Conservation (phyloP, 306 rosid species). For the Sphenostylis stenocarpa region DNA sequence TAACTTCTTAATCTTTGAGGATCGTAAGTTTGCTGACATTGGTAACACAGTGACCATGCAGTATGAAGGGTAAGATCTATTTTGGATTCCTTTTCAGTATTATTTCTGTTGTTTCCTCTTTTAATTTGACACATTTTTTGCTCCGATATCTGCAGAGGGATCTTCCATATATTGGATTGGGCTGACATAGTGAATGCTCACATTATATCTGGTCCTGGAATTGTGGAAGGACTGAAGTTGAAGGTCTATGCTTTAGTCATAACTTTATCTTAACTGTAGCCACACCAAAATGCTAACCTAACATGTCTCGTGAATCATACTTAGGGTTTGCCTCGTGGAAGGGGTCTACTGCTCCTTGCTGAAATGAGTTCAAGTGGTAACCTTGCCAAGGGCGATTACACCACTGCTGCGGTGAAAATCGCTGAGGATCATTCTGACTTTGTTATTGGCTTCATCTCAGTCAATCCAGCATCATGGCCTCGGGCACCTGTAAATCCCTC, state of each 20-base stretch:
- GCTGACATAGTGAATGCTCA: conserved; percentile 97
- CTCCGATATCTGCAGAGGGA: conserved; percentile 60
- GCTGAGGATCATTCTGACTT: conserved; percentile 92
- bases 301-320: conserved; percentile 23
- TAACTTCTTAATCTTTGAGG: conserved; percentile 91
- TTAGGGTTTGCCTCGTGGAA: conserved; percentile 80
- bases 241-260: conserved; percentile 52
- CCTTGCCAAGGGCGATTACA: conserved; percentile 89
- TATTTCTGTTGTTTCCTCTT: conserved; percentile 5
- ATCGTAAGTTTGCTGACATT: conserved; percentile 92
- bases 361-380: conserved; percentile 98
- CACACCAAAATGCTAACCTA: conserved; percentile 11
- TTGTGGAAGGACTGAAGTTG: conserved; percentile 78
- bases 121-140: conserved; percentile 16
- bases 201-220: conserved; percentile 94
- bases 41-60: conserved; percentile 94
- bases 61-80: conserved; percentile 73
- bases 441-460: conserved; percentile 90
- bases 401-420: conserved; percentile 75
- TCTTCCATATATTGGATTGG: conserved; percentile 90
- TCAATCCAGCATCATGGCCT: conserved; percentile 88
- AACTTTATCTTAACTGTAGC: background rate
- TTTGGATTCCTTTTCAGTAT: conserved; percentile 10
- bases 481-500: conserved; percentile 71
- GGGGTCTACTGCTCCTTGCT: conserved; percentile 81